A percentile compares a stretch with the other conserved stretches of the same genome.
These are phyloP conservation scores for Penicillium atrosanguineum DNA, from an alignment of 495 filamentous ascomycete genomes.

Conservation along the genomic window DNA sequence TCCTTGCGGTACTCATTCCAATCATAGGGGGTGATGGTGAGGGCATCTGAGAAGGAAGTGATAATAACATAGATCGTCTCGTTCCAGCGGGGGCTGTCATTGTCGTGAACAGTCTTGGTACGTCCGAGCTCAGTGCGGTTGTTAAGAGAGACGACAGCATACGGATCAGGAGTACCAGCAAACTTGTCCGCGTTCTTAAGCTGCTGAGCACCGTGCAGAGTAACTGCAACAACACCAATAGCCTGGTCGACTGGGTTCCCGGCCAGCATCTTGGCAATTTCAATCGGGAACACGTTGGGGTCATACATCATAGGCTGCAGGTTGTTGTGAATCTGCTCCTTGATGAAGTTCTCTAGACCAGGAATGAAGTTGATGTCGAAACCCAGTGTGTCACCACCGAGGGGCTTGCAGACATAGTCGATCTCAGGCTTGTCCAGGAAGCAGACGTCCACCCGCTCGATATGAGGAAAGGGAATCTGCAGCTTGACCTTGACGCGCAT, in stretches of 20 bases:
- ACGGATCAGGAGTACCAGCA: constrained; percentile 90
- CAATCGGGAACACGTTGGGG: constrained; percentile 96
- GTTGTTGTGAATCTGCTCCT: constrained; percentile 91
- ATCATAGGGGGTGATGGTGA: constrained; percentile 82
- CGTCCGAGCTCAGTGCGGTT: constrained; percentile 72
- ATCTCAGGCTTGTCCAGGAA: constrained; percentile 76
- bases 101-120: constrained; percentile 86
- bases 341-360: constrained; percentile 87
- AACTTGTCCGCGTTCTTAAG: constrained; percentile 96
- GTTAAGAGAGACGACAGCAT: constrained; percentile 84
- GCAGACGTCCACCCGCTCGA: constrained; percentile 87
- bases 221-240: constrained; percentile 89
- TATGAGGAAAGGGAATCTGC: constrained; percentile 91
- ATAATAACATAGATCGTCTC: constrained; percentile 95
- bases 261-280: constrained; percentile 98
- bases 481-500: constrained; percentile 98
- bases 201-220: constrained; percentile 83
- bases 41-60: constrained; percentile 78
- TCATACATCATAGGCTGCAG: constrained; percentile 95
- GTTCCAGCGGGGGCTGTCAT: constrained; percentile 85
- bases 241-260: constrained; percentile 92
- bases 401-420: constrained; percentile 95
- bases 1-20: constrained; percentile 96
- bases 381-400: constrained; percentile 91
- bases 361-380: constrained; percentile 99